These are phyloP conservation scores for Nectriaceae sp. DNA, from an alignment of 2,329 filamentous ascomycete species.

Conservation along the genomic window DNA sequence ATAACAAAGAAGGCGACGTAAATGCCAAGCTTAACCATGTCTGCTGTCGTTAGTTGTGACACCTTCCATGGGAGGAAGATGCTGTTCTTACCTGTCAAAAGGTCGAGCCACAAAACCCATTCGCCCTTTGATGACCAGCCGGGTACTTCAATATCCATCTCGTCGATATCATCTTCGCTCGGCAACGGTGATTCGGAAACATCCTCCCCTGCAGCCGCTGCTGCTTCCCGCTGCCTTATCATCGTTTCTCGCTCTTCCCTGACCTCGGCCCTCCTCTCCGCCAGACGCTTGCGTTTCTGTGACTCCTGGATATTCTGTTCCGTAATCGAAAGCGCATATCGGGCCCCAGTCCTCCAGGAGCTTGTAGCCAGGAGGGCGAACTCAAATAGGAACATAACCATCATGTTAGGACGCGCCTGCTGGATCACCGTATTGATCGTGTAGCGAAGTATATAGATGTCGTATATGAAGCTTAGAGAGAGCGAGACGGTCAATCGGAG, in stretches of 20 bases:
- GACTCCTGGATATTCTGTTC: constrained; percentile 75
- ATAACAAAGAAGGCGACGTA: constrained; percentile 94
- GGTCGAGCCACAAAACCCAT: constrained; percentile 86
- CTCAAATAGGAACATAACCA: constrained; percentile 99
- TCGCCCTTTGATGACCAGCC: constrained; percentile 97
- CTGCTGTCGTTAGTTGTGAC: constrained; percentile 43
- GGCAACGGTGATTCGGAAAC: constrained; percentile 57
- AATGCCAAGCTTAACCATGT: constrained; percentile 87
- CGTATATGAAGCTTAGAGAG: constrained; percentile 76
- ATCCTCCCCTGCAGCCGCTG: constrained; percentile 58
- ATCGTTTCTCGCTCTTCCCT: constrained; percentile 58
- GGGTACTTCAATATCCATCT: constrained; percentile 91
- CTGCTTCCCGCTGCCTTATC: constrained; percentile 48
- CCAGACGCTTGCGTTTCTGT: constrained; percentile 71
- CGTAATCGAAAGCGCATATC: constrained; percentile 76
- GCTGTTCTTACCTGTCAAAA: constrained; percentile 74
- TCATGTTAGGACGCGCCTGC: constrained; percentile 93
- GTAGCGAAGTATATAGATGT: constrained; percentile 78
- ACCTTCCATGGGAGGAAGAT: neutral
- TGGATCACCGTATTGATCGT: constrained; percentile 80
- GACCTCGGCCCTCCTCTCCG: constrained; percentile 69
- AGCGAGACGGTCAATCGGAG: constrained; percentile 78
- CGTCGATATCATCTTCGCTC: constrained; percentile 76
- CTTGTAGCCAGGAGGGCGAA: constrained; percentile 85
- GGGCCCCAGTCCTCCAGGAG: constrained; percentile 75